A percentile compares a stretch with the other conserved stretches of the same genome.
phyloP scores from a whole-genome alignment of 495 filamentous ascomycete species.

The Neurospora tetraspora region DNA sequence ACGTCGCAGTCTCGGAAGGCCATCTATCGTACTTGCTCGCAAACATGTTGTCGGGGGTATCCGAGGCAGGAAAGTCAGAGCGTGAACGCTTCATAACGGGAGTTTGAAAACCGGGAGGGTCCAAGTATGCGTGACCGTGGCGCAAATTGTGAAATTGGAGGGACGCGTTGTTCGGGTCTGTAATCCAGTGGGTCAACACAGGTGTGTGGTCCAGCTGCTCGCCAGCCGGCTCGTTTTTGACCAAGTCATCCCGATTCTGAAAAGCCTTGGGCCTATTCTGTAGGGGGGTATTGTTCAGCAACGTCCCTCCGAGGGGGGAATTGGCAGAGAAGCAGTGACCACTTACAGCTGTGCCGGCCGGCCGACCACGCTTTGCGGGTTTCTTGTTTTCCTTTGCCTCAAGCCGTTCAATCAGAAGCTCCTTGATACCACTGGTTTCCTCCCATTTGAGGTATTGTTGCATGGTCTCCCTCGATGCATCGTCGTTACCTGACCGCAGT shows the following conservation, averaged over 20 bases:
- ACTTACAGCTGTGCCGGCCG: conserved; percentile 7
- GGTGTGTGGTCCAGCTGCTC: neutral
- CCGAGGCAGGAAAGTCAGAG: conserved; percentile 7
- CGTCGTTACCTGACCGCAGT: conserved; percentile 51
- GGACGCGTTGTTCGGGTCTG: conserved; percentile 1
- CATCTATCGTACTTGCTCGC: conserved; percentile 12
- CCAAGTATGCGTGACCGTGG: conserved; percentile 12
- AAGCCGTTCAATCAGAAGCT: conserved; percentile 60
- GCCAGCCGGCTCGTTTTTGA: conserved; percentile 27
- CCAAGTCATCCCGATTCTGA: neutral
- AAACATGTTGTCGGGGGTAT: conserved; percentile 11
- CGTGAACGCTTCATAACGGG: conserved; percentile 11
- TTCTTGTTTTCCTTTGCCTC: conserved; percentile 59
- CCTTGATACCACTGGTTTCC: conserved; percentile 48
- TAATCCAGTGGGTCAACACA: conserved; percentile 7
- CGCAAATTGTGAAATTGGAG: conserved; percentile 4
- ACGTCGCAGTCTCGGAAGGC: conserved; percentile 21
- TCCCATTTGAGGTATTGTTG: conserved; percentile 64
- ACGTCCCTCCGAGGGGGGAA: neutral
- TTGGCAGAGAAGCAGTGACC: neutral
- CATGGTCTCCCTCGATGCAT: conserved; percentile 36
- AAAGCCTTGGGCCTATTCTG: conserved; percentile 2
- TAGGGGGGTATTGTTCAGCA: neutral
- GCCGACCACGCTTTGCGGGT: conserved; percentile 16
- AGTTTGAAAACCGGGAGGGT: conserved; percentile 9